Conservation (phyloP, 495 filamentous ascomycete genomes). For the Viridothelium virens region DNA sequence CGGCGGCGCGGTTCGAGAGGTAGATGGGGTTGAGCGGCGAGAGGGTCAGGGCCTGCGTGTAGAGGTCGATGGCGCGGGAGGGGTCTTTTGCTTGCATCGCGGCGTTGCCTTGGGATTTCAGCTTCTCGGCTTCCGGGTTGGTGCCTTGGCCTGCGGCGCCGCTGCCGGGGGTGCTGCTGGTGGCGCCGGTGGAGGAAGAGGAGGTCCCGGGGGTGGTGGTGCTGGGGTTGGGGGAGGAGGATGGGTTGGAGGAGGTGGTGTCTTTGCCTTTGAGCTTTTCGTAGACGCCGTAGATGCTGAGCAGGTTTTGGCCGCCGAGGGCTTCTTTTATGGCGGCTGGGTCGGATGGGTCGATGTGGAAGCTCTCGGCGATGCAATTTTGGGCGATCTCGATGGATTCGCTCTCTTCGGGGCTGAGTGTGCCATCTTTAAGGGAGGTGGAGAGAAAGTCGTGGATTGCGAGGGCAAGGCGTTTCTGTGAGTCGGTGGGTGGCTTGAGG, state of each 20-base stretch:
- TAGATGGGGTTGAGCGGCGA: constrained; percentile 87
- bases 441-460: constrained; percentile 93
- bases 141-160: constrained; percentile 34
- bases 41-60: constrained; percentile 73
- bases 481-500: constrained; percentile 44
- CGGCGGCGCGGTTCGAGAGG: constrained; percentile 93
- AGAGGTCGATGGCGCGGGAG: constrained; percentile 65
- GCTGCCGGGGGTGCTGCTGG: constrained; percentile 15
- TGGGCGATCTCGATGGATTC: constrained; percentile 88
- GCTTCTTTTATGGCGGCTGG: constrained; percentile 64
- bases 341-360: constrained; percentile 83
- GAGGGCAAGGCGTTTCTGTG: constrained; percentile 93
- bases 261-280: constrained; percentile 80
- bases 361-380: constrained; percentile 88
- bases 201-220: constrained; percentile 21
- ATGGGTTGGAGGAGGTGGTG: constrained; percentile 31
- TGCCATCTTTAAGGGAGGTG: constrained; percentile 79
- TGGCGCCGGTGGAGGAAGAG: constrained; percentile 15
- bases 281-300: constrained; percentile 87
- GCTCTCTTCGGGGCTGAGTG: constrained; percentile 72
- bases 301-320: constrained; percentile 73
- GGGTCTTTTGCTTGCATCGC: constrained; percentile 93
- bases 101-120: constrained; percentile 88
- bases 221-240: constrained; percentile 33
- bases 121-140: constrained; percentile 63